Evolutionary conservation across 768 basidiomycete genomes (phyloP).

Genomic region (Boletus vinaceobasis): DNA sequence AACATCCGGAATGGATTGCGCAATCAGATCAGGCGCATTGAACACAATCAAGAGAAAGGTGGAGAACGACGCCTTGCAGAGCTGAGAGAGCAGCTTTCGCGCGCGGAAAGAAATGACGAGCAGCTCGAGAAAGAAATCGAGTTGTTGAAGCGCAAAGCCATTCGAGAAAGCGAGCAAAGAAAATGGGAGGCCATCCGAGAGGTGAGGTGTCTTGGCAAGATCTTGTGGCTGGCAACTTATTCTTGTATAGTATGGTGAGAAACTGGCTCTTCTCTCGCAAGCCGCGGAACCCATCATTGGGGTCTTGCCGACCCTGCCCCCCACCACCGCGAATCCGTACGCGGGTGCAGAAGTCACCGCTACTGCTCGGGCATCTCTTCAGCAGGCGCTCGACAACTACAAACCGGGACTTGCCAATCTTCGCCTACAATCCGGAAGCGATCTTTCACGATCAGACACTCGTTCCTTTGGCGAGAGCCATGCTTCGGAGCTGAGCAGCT

Average conservation of each 20-base stretch:
- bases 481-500: slow-evolving; percentile 63
- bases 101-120: slow-evolving; percentile 61
- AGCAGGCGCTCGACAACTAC: slow-evolving; percentile 77
- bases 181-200: slow-evolving; percentile 85
- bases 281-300: slow-evolving; percentile 60
- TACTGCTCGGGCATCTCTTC: slow-evolving; percentile 67
- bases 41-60: slow-evolving; percentile 62
- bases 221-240: neutral
- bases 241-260: slow-evolving; percentile 67
- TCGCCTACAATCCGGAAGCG: slow-evolving; percentile 42
- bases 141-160: slow-evolving; percentile 69
- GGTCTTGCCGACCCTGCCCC: slow-evolving; percentile 67
- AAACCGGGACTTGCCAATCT: slow-evolving; percentile 62
- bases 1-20: slow-evolving; percentile 56
- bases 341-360: slow-evolving; percentile 61
- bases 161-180: slow-evolving; percentile 67
- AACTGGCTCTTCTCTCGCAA: slow-evolving; percentile 69
- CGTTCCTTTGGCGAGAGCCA: slow-evolving; percentile 85
- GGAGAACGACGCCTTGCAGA: slow-evolving; percentile 68
- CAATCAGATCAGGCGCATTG: slow-evolving; percentile 59
- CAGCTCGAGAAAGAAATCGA: slow-evolving; percentile 67
- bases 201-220: slow-evolving; percentile 37
- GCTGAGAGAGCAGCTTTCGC: slow-evolving; percentile 64
- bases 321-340: slow-evolving; percentile 54
- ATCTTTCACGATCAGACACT: slow-evolving; percentile 68